phyloP scores from a whole-genome alignment of 2,329 filamentous ascomycete species.

The Aspergillus cejpii region DNA sequence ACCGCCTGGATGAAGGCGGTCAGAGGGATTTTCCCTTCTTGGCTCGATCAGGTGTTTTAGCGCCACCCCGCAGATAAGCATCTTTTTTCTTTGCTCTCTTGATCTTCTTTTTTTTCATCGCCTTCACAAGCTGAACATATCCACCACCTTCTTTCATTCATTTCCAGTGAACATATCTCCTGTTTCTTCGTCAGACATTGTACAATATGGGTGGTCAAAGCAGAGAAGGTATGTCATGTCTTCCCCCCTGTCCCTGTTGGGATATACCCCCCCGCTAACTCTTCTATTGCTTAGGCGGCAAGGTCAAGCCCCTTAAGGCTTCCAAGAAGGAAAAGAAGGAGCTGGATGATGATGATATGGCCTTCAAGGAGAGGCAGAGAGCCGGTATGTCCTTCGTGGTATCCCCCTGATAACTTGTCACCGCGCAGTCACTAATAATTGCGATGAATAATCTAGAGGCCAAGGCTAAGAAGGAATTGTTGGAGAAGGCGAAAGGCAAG shows the following conservation, averaged over 20 bases:
- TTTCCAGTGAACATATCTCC: background rate
- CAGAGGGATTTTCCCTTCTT: constrained; percentile 14
- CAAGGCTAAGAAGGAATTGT: constrained; percentile 77
- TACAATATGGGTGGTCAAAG: constrained; percentile 58
- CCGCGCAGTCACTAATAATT: constrained; percentile 4
- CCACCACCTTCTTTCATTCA: background rate
- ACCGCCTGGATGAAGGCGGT: constrained; percentile 8
- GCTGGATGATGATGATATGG: constrained; percentile 78
- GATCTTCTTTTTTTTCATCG: constrained; percentile 9
- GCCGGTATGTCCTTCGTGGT: constrained; percentile 57
- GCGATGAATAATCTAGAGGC: constrained; percentile 51
- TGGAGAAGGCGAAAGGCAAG: constrained; percentile 76
- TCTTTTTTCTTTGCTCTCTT: constrained; percentile 3
- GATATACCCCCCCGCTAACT: constrained; percentile 6
- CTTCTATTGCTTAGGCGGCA: constrained; percentile 56
- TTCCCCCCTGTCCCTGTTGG: background rate
- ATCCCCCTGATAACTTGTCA: background rate
- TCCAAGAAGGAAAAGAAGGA: constrained; percentile 80
- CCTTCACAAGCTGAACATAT: background rate
- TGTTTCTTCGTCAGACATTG: constrained; percentile 6
- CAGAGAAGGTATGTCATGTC: constrained; percentile 53
- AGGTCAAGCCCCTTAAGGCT: constrained; percentile 78
- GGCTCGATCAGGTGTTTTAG: constrained; percentile 15
- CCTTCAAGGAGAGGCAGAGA: constrained; percentile 74
- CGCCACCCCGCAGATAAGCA: constrained; percentile 11